phyloP scores from a whole-genome alignment of 208 protist species.

The Trypanosoma scelopori region DNA sequence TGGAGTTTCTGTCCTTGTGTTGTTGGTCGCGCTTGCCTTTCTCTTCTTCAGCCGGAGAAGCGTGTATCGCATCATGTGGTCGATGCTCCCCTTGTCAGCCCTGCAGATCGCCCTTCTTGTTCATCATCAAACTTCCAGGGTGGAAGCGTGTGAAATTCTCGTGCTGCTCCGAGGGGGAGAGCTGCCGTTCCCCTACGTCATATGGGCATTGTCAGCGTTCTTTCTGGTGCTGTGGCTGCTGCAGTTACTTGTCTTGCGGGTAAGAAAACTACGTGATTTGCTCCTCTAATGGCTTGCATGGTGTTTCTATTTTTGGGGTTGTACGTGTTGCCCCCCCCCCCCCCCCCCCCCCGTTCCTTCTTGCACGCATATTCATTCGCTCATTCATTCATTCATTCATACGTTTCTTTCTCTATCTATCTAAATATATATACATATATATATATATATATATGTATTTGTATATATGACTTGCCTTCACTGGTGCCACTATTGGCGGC shows the following conservation, averaged over 20 bases:
- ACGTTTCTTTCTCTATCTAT: slow-evolving; percentile 5
- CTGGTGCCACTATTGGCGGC: not conserved
- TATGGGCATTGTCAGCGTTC: slow-evolving; percentile 9
- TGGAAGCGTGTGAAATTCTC: slow-evolving; percentile 8
- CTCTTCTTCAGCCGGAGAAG: slow-evolving; percentile 26
- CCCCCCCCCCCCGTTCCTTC: too few species aligned
- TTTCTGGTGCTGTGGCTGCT: not conserved
- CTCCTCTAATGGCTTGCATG: too few species aligned
- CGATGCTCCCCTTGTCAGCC: slow-evolving; percentile 24
- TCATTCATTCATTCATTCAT: slow-evolving; percentile 16
- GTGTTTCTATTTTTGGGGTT: too few species aligned
- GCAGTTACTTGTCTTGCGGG: not conserved
- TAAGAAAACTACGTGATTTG: not conserved
- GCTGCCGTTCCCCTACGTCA: slow-evolving; percentile 1
- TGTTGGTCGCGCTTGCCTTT: slow-evolving; percentile 29
- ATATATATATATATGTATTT: slow-evolving; percentile 11
- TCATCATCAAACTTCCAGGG: not conserved
- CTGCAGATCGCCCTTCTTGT: slow-evolving; percentile 41
- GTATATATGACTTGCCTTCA: not conserved
- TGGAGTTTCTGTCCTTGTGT: slow-evolving; percentile 29
- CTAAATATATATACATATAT: slow-evolving; percentile 10
- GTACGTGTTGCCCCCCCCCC: too few species aligned
- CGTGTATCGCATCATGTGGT: slow-evolving; percentile 38
- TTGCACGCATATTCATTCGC: too few species aligned
- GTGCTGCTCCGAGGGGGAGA: not conserved